These are phyloP conservation scores for Pseudogymnoascus sp. DNA, from an alignment of 2,329 filamentous ascomycete genomes.

Conservation along the genomic window DNA sequence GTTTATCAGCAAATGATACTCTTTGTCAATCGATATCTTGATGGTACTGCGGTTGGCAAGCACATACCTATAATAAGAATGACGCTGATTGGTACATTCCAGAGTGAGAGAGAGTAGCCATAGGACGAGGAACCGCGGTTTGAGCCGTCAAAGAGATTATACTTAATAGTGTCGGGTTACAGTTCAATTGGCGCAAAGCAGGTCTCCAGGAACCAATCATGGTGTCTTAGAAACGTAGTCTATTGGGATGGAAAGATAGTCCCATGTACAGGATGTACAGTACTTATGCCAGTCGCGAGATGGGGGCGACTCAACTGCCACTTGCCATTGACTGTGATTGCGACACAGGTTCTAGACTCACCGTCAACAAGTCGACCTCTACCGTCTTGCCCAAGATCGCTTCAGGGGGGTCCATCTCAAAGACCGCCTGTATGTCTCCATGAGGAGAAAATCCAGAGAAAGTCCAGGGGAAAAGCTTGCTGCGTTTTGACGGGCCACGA, in stretches of 20 bases:
- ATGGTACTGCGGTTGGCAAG: not conserved
- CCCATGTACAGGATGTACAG: no score
- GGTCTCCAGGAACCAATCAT: no score
- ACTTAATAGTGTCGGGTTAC: no score
- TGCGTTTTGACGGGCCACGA: conserved; percentile 15
- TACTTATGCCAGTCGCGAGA: not conserved
- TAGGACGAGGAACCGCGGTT: no score
- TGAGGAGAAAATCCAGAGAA: conserved; percentile 25
- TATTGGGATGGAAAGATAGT: no score
- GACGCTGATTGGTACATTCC: not conserved
- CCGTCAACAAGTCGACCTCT: conserved; percentile 12
- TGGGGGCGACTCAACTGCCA: not conserved
- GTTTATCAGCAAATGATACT: not conserved
- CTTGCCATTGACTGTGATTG: not conserved
- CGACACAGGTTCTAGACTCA: not conserved
- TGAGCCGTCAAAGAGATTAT: no score
- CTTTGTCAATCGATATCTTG: not conserved
- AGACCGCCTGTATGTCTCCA: conserved; percentile 27
- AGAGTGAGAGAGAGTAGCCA: no score
- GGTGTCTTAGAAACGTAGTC: no score
- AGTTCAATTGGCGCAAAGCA: no score
- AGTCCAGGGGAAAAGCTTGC: conserved; percentile 20
- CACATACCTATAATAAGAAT: not conserved
- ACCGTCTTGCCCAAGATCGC: conserved; percentile 20
- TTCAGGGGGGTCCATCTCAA: conserved; percentile 24